Base-by-base conservation (phyloP, 116 monocot genomes). In the Dioscorea cayenensis region DNA sequence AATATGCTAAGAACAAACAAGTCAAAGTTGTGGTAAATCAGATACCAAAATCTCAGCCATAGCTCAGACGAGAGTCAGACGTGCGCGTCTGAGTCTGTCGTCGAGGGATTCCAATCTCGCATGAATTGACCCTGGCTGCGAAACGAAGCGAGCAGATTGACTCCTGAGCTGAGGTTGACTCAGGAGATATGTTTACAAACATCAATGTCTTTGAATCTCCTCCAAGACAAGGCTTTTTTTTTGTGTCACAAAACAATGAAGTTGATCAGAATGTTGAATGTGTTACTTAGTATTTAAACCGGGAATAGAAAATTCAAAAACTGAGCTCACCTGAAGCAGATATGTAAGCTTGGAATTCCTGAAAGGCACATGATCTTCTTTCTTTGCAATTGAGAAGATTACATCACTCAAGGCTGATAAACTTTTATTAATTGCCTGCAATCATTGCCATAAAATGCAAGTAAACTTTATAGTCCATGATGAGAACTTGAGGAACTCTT, bases 161-260 rank as follows among this genome's bases (percentile, higher is more conserved):
- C 65, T 89, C 92, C 10, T 80, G 79, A 0, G 64, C 79, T 0
- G 86, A 92, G 5, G 80, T 66, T 21, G 76, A 23, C 70, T 89
- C 86, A 0, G 86, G 92, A 20, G 86, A 72, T 1, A 92, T 77
- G 58, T 92, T 92, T 6, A 92, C 88, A 65, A 92, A 88, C 92
- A 92, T 92, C 35, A 92, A 29, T 9, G 92, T 86, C 72, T 92
- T 92, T 0, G 92, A 86, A 21, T 92, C 86, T 0, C 88, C 86
- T 14, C 86, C 92, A 73, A 92, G 84, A 51, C 89, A 92, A 60
- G 92, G 89, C 92, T 92, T 68, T 32, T 17, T 36, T 17, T 36
- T 35, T 36, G 11, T 37, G 35, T 60, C 20, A 58, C 5, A 14
- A 22, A 43, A 43, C 11, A 43, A 32, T 32, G 43, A 38, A 0